Evolutionary conservation across 2,329 filamentous ascomycete species (phyloP), one percentile per base, ranked within the genome.

Genomic region (Hymenoscyphus linearis): DNA sequence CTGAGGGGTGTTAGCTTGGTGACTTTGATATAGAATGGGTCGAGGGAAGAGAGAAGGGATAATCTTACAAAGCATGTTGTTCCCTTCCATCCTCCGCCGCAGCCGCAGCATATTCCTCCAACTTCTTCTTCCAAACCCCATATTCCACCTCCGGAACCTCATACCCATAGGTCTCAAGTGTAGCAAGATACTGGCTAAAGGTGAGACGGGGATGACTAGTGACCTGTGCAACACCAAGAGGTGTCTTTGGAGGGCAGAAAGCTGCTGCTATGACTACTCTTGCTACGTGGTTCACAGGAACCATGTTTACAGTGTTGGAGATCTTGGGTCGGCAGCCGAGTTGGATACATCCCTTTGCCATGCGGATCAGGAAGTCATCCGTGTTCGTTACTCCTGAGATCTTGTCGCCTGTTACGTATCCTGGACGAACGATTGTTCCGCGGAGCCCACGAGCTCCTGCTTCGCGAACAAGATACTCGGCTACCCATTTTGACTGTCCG

Each of bases 311-410:
- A 0, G 91, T 90, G 78, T 96, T 98, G 73, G 80, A 76, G 67
- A 97, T 96, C 67, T 84, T 82, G 1, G 93, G 93, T 0, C 91
- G 82, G 2, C 81, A 80, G 2, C 78, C 78, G 2, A 97, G 80
- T 75, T 98, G 93, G 57, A 96, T 79, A 70, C 91, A 96, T 61
- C 91, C 93, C 77, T 97, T 96, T 60, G 88, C 77, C 76, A 97
- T 85, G 44, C 93, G 85, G 66, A 96, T 83, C 6, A 98, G 77
- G 79, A 97, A 98, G 75, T 97, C 93, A 71, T 98, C 93, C 0
- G 87, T 93, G 74, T 88, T 91, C 73, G 78, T 89, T 64, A 84
- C 83, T 57, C 93, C 93, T 13, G 83, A 85, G 52, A 79, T 75
- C 1, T 84, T 82, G 72, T 93, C 86, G 26, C 92, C 93, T 3